Evolutionary conservation across 371 early-diverging fungal genomes (phyloP).

Genomic region (Paraphysoderma sedebokerense): DNA sequence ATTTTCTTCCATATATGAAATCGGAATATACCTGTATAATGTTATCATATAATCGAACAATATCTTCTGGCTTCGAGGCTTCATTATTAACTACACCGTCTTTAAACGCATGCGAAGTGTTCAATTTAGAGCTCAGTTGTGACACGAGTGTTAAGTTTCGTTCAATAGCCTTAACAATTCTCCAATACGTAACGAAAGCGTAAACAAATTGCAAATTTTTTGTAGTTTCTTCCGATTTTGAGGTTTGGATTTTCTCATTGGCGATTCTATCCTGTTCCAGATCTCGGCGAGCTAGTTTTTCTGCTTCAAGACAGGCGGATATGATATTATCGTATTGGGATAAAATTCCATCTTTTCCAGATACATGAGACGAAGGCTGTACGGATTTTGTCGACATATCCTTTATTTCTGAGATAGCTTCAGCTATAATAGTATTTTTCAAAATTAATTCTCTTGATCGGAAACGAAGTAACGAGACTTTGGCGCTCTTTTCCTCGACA

Average conservation of each 20-base stretch:
- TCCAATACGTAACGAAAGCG: constrained; percentile 7
- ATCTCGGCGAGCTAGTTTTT: constrained; percentile 34
- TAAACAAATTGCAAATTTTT: background rate
- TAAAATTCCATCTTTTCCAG: too few relatives aligned
- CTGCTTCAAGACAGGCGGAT: constrained; percentile 31
- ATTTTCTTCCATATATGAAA: background rate
- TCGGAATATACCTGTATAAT: constrained; percentile 33
- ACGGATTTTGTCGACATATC: too few relatives aligned
- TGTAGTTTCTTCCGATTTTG: constrained; percentile 2
- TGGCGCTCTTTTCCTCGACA: too few relatives aligned
- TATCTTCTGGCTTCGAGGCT: constrained; percentile 40
- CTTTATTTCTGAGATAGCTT: too few relatives aligned
- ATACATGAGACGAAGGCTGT: too few relatives aligned
- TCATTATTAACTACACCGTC: too few relatives aligned
- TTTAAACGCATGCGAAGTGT: too few relatives aligned
- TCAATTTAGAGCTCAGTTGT: background rate
- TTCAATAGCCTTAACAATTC: constrained; percentile 4
- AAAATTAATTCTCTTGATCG: too few relatives aligned
- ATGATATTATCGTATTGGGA: background rate
- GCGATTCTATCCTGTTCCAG: constrained; percentile 42
- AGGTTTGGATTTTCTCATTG: background rate
- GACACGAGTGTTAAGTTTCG: constrained; percentile 3
- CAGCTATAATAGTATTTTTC: too few relatives aligned
- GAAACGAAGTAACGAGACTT: too few relatives aligned
- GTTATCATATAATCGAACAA: constrained; percentile 44